These are phyloP conservation scores for Pichia sp. DNA, from an alignment of 1,139 yeast genomes.

Conservation along the genomic window DNA sequence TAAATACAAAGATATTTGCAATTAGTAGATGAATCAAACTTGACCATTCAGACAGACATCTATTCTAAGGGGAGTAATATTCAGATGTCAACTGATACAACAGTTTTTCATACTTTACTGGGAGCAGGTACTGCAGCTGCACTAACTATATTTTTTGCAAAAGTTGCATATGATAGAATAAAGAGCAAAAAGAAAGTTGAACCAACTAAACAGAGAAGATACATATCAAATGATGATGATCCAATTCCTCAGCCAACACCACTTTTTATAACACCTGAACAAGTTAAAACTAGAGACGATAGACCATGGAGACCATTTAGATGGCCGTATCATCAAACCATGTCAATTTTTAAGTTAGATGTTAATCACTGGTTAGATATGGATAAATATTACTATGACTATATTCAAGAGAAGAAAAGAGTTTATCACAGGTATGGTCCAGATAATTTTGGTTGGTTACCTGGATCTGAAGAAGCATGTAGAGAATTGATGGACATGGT, in stretches of 20 bases:
- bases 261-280: slow-evolving; percentile 58
- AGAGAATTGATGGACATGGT: slow-evolving; percentile 59
- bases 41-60: too few relatives aligned
- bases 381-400: slow-evolving; percentile 68
- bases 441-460: slow-evolving; percentile 59
- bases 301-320: slow-evolving; percentile 79
- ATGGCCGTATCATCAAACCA: slow-evolving; percentile 77
- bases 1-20: neutral
- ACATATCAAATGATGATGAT: slow-evolving; percentile 27
- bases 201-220: slow-evolving; percentile 6
- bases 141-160: slow-evolving; percentile 11
- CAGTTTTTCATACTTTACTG: slow-evolving; percentile 14
- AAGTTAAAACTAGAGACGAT: slow-evolving; percentile 58
- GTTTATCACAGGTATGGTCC: slow-evolving; percentile 53
- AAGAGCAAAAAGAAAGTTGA: neutral
- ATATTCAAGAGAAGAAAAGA: slow-evolving; percentile 54
- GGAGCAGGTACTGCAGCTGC: slow-evolving; percentile 22
- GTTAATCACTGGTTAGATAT: slow-evolving; percentile 73
- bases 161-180: slow-evolving; percentile 5
- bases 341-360: slow-evolving; percentile 65
- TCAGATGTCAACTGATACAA: neutral
- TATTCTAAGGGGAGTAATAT: too few relatives aligned
- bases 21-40: too few relatives aligned
- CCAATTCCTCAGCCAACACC: slow-evolving; percentile 52
- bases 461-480: slow-evolving; percentile 60